Base-by-base conservation (phyloP, 768 basidiomycete genomes). In the Tephrocybe sp. region DNA sequence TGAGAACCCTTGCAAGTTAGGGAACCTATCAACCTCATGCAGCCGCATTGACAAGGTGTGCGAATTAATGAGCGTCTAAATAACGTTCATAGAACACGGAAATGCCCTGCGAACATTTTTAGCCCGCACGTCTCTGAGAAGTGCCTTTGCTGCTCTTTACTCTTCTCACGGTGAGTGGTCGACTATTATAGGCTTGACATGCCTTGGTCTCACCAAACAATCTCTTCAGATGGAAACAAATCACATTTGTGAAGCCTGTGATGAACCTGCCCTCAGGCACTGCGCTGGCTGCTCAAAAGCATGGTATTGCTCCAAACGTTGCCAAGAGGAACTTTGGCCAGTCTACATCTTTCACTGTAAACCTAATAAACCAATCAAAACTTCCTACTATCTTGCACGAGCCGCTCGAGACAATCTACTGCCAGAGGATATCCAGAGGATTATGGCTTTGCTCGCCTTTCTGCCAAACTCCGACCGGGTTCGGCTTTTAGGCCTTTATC, bases 281-380 rank as follows among this genome's bases (percentile, higher is more conserved):
- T 68, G 67, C 41, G n/a, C 59, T 20, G 64, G 58, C 5, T 68
- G 65, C 49, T 48, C 48, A 16, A 55, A 53, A 17, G 61, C 52
- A 6, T 67, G 66, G 67, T 72, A 72, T 44, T 74, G 71, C 61
- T 61, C 57, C 41, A 14, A 45, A 33, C 12, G 49, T 17, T 71
- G 69, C 47, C 72, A 74, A 50, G 54, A 51, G 33, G 20, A 23
- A 0, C 31, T 65, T 34, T 72, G 71, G 70, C 34, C 52, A 3
- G 10, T 22, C 7, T 71, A 72, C 45, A 65, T 69, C 13, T 68
- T 72, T 45, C 52, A 68, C 12, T 72, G 69, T 56, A 61, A 65
- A 17, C 50, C 53, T 1, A 44, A 41, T 5, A 33, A 55, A n/a
- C 51, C 59, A 4, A 61, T 71, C 49, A 66, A 52, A 52, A 68